These are phyloP conservation scores for Saccharomyces mikatae DNA, from an alignment of 805 yeast species.

Conservation along the genomic window DNA sequence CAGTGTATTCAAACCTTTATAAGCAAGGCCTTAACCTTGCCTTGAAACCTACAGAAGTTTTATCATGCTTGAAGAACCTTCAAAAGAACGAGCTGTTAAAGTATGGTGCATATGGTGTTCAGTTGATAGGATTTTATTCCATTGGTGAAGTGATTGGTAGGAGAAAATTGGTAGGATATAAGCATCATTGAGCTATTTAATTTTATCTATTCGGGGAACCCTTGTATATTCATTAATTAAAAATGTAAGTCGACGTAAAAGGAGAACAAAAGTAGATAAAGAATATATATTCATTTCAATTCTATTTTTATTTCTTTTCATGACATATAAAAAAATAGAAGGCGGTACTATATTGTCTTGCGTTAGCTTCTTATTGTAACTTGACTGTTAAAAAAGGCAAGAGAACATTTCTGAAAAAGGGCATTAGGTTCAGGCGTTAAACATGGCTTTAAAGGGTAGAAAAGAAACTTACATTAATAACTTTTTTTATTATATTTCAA, in stretches of 20 bases:
- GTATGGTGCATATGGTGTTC: conserved; percentile 71
- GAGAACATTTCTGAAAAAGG: too few species aligned
- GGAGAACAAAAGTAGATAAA: neutral
- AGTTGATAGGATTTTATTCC: conserved; percentile 83
- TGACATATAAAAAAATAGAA: neutral
- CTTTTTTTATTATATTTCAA: too few species aligned
- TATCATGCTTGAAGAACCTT: conserved; percentile 36
- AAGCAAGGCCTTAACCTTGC: conserved; percentile 37
- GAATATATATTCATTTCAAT: neutral
- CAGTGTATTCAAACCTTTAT: conserved; percentile 54
- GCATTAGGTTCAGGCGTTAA: too few species aligned
- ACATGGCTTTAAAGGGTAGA: too few species aligned
- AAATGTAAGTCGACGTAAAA: neutral
- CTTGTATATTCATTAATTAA: neutral
- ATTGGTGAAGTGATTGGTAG: conserved; percentile 96
- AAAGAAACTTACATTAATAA: too few species aligned
- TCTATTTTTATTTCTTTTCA: neutral
- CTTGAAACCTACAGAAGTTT: conserved; percentile 54
- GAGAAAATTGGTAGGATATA: conserved; percentile 86
- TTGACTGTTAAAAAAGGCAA: too few species aligned
- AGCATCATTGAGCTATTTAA: conserved; percentile 5
- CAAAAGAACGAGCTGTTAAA: conserved; percentile 51
- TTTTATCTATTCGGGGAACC: neutral
- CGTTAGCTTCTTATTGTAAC: neutral
- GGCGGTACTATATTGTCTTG: neutral